These are phyloP conservation scores for Diddensiella transvaalensis DNA, from an alignment of 805 yeast genomes.

Conservation along the genomic window DNA sequence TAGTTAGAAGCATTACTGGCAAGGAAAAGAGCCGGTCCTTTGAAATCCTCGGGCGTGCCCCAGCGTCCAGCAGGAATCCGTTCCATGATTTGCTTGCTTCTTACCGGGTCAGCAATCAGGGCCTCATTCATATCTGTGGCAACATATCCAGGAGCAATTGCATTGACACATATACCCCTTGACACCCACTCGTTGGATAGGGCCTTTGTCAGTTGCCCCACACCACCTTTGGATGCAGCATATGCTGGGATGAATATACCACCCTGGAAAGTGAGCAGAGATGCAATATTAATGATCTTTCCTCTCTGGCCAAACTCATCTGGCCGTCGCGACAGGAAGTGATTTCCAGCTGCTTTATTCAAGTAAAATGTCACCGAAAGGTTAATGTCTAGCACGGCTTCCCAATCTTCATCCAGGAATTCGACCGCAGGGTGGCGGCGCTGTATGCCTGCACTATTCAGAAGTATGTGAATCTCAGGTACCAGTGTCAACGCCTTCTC, in stretches of 20 bases:
- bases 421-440: conserved; percentile 35
- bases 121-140: conserved; percentile 43
- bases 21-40: conserved; percentile 43
- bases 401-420: conserved; percentile 39
- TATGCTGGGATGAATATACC: conserved; percentile 40
- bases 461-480: conserved; percentile 38
- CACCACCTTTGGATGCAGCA: conserved; percentile 42
- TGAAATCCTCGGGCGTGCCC: conserved; percentile 49
- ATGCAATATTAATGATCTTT: conserved; percentile 42
- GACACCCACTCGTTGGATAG: conserved; percentile 45
- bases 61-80: conserved; percentile 48
- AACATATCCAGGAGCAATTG: conserved; percentile 50
- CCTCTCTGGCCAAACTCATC: conserved; percentile 31
- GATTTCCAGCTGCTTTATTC: conserved; percentile 37
- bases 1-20: conserved; percentile 50
- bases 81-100: conserved; percentile 30
- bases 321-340: conserved; percentile 32
- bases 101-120: conserved; percentile 31
- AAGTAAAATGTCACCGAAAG: conserved; percentile 38
- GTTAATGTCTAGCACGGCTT: conserved; percentile 41
- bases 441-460: conserved; percentile 44
- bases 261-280: conserved; percentile 42
- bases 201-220: conserved; percentile 37
- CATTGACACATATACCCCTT: conserved; percentile 45
- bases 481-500: conserved; percentile 33